Base-by-base conservation (phyloP, 2,329 filamentous ascomycete species). In the Phyllachora maydis region DNA sequence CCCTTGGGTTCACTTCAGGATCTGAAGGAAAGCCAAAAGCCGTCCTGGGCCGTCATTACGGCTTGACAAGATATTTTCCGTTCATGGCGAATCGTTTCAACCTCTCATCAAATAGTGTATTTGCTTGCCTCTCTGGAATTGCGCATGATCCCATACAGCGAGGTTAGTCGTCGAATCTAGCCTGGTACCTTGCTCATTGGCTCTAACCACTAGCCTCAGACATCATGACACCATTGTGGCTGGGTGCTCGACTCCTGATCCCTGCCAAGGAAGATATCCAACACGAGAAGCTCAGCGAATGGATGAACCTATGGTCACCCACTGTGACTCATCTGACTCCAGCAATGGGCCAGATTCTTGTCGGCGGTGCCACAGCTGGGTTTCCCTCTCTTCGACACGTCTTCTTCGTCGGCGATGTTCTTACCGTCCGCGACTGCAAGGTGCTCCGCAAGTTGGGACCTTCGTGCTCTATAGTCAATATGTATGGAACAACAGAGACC, bases 331-430 rank as follows among this genome's bases (percentile, higher is more conserved):
- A 95, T 47, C 52, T 95, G 18, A 98, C 88, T 2, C 88, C 88
- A 7, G 88, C 88, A 27, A 93, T 95, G 83, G 83, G 83, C 26
- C 79, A 93, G 37, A 88, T 95, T 30, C 54, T 95, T 2, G 72
- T 85, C n/a, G 83, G 82, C 20, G 79, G 77, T 34, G 76, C 81
- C 13, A 71, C 54, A 3, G 70, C 78, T 0, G 48, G 76, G 33
- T 90, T 93, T 38, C 74, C 79, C 2, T 57, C 62, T 8, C 56
- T 95, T n/a, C 59, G 73, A 28, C 59, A 68, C 27, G 81, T 72
- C 11, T 85, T 95, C 56, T 95, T 85, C 31, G 85, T 95, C 1
- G 88, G 88, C 16, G 85, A 95, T 40, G 57, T 93, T 16, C 48
- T 95, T 22, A 90, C 81, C 31, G 91, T 71, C 41, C 63, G 69